These are phyloP conservation scores for Choanephora cucurbitarum DNA, from an alignment of 371 early-diverging fungal genomes.

Conservation along the genomic window DNA sequence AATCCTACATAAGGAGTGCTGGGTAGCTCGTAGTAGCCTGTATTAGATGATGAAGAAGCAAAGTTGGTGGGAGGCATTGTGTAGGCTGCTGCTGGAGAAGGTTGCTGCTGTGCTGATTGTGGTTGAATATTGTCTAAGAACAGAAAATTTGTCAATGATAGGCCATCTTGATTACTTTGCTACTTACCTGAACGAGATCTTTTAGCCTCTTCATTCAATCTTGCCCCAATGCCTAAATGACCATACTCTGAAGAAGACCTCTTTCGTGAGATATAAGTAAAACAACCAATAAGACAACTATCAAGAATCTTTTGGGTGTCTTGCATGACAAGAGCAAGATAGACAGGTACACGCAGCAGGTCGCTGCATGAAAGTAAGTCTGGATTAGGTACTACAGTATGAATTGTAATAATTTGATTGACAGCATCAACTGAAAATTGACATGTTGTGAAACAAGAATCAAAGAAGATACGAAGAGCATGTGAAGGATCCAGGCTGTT, in stretches of 20 bases:
- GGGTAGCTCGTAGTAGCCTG: constrained; percentile 2
- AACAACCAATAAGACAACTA: constrained; percentile 21
- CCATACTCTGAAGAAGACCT: constrained; percentile 8
- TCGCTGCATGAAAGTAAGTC: constrained; percentile 2
- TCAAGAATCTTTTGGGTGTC: constrained; percentile 10
- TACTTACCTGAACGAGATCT: not conserved
- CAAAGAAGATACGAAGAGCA: constrained; percentile 19
- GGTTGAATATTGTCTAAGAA: not conserved
- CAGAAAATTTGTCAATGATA: too few species aligned
- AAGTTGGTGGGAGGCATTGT: not conserved
- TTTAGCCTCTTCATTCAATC: not conserved
- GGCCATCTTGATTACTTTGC: too few species aligned
- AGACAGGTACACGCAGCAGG: constrained; percentile 16
- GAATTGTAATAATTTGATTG: constrained; percentile 19
- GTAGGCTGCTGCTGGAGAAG: not conserved
- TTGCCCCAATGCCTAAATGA: not conserved
- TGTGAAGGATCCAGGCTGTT: constrained; percentile 9
- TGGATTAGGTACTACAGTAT: constrained; percentile 13
- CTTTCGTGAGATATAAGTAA: constrained; percentile 15
- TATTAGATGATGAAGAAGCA: constrained; percentile 1
- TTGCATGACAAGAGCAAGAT: constrained; percentile 15
- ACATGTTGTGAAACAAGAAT: constrained; percentile 23
- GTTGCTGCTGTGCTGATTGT: not conserved
- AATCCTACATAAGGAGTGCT: constrained; percentile 20
- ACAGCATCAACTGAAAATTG: constrained; percentile 17